Evolutionary conservation across 2,329 filamentous ascomycete genomes (phyloP).

Genomic region (Fusarium penzigii): DNA sequence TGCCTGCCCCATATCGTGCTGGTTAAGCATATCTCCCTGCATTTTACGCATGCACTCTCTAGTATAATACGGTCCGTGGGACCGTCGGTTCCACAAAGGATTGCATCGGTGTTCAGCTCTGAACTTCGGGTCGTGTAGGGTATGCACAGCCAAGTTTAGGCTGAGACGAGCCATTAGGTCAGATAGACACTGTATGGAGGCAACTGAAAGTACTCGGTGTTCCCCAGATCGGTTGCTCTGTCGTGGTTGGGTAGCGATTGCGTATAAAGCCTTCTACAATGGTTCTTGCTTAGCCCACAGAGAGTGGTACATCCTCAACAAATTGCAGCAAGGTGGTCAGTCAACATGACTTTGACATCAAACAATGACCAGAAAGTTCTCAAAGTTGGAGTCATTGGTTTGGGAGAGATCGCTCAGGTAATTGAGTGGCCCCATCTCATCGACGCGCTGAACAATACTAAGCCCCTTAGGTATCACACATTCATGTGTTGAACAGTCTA

Average conservation of each 20-base stretch:
- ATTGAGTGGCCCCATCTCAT: neutral
- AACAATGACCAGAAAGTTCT: slow-evolving; percentile 2
- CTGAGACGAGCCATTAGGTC: too few species aligned
- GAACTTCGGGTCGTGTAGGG: too few species aligned
- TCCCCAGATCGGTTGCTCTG: too few species aligned
- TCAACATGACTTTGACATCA: slow-evolving; percentile 1
- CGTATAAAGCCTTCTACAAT: too few species aligned
- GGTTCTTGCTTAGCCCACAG: too few species aligned
- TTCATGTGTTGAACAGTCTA: slow-evolving; percentile 49
- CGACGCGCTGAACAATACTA: neutral
- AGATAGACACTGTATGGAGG: too few species aligned
- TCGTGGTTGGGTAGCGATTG: too few species aligned
- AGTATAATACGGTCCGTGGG: slow-evolving; percentile 7
- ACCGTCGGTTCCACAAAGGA: neutral
- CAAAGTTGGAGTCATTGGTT: slow-evolving; percentile 9
- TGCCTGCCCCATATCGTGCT: neutral
- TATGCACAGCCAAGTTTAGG: too few species aligned
- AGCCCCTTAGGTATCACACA: slow-evolving; percentile 50
- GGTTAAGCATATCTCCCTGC: neutral
- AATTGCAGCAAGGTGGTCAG: too few species aligned
- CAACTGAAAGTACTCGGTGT: too few species aligned
- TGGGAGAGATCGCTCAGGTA: slow-evolving; percentile 15
- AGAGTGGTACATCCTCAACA: too few species aligned
- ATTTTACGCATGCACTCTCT: neutral
- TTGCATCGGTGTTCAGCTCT: neutral